Conservation (phyloP, 768 basidiomycete species). For the Termitomyces sp. region DNA sequence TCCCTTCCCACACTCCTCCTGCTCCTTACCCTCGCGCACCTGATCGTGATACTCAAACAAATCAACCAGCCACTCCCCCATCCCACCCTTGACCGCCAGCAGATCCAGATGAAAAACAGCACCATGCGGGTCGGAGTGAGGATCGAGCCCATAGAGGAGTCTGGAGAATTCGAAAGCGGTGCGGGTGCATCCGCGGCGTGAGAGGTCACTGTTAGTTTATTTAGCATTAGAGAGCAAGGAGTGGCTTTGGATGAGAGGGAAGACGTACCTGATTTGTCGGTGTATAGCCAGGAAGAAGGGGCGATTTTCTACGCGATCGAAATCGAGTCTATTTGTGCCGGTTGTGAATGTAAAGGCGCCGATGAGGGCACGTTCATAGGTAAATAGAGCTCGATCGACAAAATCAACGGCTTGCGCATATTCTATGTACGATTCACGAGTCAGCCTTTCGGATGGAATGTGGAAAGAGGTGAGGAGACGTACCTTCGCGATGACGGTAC, state of each 20-base stretch:
- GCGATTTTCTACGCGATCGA: constrained; percentile 86
- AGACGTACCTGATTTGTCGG: constrained; percentile 70
- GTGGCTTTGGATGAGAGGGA: neutral
- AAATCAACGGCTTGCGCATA: constrained; percentile 82
- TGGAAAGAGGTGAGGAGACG: constrained; percentile 6
- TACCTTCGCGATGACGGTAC: constrained; percentile 85
- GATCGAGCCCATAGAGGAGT: constrained; percentile 83
- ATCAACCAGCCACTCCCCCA: constrained; percentile 79
- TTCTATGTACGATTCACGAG: constrained; percentile 39
- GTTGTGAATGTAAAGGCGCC: constrained; percentile 83
- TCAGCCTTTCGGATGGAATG: neutral
- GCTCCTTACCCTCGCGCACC: neutral
- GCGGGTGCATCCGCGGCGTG: constrained; percentile 84
- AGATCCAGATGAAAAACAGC: constrained; percentile 81
- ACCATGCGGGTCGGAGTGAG: constrained; percentile 87
- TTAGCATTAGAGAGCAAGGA: neutral
- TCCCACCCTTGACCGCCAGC: constrained; percentile 76
- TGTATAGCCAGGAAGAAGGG: constrained; percentile 90
- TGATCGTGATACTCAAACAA: constrained; percentile 48
- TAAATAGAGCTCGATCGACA: constrained; percentile 90
- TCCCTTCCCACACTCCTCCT: neutral
- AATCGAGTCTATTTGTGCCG: constrained; percentile 83
- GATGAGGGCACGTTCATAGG: constrained; percentile 87
- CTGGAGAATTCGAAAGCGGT: constrained; percentile 91
- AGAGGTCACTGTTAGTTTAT: constrained; percentile 60